Percentiles rank a stretch among this genome's conserved stretches.
Evolutionary conservation across 2,329 filamentous ascomycete species (phyloP).

Genomic region (Penicillium sp.): DNA sequence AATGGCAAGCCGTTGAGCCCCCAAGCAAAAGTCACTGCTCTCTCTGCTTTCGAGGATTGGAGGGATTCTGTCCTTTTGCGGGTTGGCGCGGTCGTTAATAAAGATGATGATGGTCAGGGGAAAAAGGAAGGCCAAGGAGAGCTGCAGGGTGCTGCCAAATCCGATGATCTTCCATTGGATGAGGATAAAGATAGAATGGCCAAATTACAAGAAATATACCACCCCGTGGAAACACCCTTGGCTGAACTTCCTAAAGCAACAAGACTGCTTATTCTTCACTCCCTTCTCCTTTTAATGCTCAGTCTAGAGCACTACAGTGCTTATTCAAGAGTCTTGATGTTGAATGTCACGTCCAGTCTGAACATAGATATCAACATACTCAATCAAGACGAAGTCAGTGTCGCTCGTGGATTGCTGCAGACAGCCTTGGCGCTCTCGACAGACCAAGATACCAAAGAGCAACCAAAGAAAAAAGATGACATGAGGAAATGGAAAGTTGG

Average conservation of each 20-base stretch:
- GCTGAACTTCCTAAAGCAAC: conserved; percentile 39
- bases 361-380: conserved; percentile 64
- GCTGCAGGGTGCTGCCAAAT: conserved; percentile 22
- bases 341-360: conserved; percentile 68
- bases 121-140: conserved; percentile 31
- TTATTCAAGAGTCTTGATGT: conserved; percentile 68
- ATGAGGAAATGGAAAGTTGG: conserved; percentile 76
- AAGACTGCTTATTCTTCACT: conserved; percentile 66
- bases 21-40: conserved; percentile 59
- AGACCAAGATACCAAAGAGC: conserved; percentile 72
- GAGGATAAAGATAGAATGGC: conserved; percentile 28
- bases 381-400: conserved; percentile 68
- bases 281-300: conserved; percentile 68
- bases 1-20: conserved; percentile 24
- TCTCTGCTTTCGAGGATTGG: conserved; percentile 79
- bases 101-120: conserved; percentile 44
- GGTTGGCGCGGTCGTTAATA: conserved; percentile 66
- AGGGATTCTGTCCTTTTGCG: conserved; percentile 66
- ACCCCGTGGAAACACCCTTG: conserved; percentile 61
- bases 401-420: conserved; percentile 71
- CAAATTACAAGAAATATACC: conserved; percentile 47
- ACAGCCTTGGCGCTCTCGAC: conserved; percentile 75
- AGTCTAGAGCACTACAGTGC: conserved; percentile 75
- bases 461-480: conserved; percentile 64
- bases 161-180: conserved; percentile 22